Conservation (phyloP, 768 basidiomycete species). For the Lactarius hengduanensis region DNA sequence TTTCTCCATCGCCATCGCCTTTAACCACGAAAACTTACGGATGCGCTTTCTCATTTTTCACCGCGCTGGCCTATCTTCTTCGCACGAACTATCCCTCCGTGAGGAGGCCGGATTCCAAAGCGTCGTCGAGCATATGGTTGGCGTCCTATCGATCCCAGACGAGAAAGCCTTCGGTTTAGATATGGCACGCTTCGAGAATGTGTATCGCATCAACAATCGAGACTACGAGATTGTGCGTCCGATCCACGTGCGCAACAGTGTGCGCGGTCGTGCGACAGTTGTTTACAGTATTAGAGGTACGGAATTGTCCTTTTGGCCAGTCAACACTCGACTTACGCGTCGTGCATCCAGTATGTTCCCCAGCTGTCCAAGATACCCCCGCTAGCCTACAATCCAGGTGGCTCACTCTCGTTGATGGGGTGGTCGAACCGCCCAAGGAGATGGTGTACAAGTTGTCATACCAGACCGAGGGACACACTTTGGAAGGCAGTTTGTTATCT, state of each 20-base stretch:
- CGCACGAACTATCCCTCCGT: background rate
- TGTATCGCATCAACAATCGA: background rate
- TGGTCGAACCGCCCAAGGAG: background rate
- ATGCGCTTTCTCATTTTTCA: background rate
- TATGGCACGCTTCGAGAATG: background rate
- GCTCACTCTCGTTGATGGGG: background rate
- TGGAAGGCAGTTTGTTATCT: background rate
- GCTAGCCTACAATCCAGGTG: background rate
- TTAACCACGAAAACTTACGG: background rate
- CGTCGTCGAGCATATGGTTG: conserved; percentile 2
- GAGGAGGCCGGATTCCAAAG: background rate
- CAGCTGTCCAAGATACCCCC: background rate
- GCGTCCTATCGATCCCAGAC: background rate
- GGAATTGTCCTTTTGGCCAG: background rate
- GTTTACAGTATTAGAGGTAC: background rate
- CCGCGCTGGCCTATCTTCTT: background rate
- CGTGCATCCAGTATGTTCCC: background rate
- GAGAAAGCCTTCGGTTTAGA: background rate
- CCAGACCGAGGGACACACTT: background rate
- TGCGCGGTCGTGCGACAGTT: background rate
- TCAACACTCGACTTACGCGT: background rate
- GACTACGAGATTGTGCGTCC: background rate
- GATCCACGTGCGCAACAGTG: background rate
- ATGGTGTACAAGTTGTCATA: background rate
- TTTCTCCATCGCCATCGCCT: background rate